Evolutionary conservation across 306 rosid species (phyloP), one percentile per base, ranked within the genome.

Genomic region (Quercus agrifolia): DNA sequence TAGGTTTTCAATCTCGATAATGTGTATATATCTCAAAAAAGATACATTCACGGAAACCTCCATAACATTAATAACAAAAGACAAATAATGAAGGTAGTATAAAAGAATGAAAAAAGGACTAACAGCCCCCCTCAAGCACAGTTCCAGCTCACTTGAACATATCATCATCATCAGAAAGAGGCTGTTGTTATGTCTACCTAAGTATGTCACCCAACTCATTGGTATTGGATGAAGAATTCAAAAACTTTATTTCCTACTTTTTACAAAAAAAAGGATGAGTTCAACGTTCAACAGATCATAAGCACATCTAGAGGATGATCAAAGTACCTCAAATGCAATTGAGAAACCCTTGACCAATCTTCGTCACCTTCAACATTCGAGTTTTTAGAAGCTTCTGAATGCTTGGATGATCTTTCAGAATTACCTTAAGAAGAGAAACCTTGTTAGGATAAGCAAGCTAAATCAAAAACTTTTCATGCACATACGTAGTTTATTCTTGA

Each of bases 311-410:
- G 74, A 78, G 75, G 11, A 70, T 31, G 55, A 79, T 44, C n/a
- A 52, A 30, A 74, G 69, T 82, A 94, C 99, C 99, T 91, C 70
- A 21, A 77, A 56, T 88, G 88, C 86, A 86, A 76, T 58, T 81
- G 84, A 75, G 92, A 88, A 81, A 92, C 81, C 69, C 72, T 80
- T 58, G 86, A 81, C 99, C 99, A 94, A 58, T 87, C 97, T 78
- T 86, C 87, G 56, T 94, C 97, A 74, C 58, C 78, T 57, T 82
- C 85, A 69, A 64, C 79, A 77, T 82, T 88, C 51, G 66, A 59
- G 79, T 77, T 76, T 73, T 77, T 83, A 61, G 85, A 88, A 74
- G 84, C 70, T 56, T 91, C 84, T 74, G 81, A 79, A 73, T 52
- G 82, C 77, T 83, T 84, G 66, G 89, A 75, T 56, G 85, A 66